Percentiles rank a stretch among this genome's conserved stretches.
Evolutionary conservation across 352 stramenopile species (phyloP).

Genomic region (Halophytophthora polymorphica): DNA sequence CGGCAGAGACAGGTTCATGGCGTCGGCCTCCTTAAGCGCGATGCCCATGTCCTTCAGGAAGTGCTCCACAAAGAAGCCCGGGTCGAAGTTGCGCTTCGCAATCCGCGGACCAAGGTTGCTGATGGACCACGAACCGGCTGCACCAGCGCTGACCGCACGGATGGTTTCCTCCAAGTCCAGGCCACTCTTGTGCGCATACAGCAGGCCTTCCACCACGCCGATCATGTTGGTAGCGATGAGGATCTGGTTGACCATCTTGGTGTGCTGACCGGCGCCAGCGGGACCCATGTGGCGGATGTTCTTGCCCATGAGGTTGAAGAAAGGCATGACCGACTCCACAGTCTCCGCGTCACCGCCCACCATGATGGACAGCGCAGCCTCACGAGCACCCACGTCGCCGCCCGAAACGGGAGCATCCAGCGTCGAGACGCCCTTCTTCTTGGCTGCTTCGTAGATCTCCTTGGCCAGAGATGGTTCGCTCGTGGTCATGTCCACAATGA

Average conservation of each 20-base stretch:
- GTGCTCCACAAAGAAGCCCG: conserved; percentile 89
- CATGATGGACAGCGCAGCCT: conserved; percentile 90
- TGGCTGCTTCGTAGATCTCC: conserved; percentile 80
- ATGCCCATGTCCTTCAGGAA: conserved; percentile 92
- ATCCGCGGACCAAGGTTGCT: conserved; percentile 89
- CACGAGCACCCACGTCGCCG: conserved; percentile 81
- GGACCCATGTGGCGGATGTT: conserved; percentile 90
- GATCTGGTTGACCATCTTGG: conserved; percentile 93
- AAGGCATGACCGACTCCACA: conserved; percentile 67
- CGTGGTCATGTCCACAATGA: conserved; percentile 91
- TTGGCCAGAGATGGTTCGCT: conserved; percentile 85
- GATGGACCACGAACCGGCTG: conserved; percentile 88
- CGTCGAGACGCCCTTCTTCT: conserved; percentile 64
- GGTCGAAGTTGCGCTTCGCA: conserved; percentile 86
- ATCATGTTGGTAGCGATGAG: conserved; percentile 90
- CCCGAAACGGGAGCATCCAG: conserved; percentile 83
- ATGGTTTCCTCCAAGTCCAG: conserved; percentile 88
- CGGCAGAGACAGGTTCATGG: conserved; percentile 86
- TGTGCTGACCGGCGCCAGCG: conserved; percentile 81
- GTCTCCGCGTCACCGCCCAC: conserved; percentile 78
- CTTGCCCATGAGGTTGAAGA: conserved; percentile 89
- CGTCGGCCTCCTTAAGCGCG: conserved; percentile 80
- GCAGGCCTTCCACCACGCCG: conserved; percentile 82
- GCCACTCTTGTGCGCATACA: conserved; percentile 84
- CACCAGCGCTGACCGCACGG: conserved; percentile 76